Conservation (phyloP, 495 filamentous ascomycete species). For the Copromyces sp. region DNA sequence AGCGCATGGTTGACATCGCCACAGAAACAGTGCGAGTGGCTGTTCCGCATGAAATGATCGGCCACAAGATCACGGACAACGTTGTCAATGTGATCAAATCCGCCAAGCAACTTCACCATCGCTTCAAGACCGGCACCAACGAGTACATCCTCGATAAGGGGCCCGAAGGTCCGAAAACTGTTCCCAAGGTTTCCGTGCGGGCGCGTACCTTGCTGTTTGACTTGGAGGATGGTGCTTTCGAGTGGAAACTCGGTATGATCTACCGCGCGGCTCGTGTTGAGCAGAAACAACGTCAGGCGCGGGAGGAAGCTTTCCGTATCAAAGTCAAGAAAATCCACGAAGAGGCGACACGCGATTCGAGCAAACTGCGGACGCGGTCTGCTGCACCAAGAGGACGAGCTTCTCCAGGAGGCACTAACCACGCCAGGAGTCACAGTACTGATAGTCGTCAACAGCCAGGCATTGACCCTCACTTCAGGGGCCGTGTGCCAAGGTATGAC, state of each 20-base stretch:
- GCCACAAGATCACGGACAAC: slow-evolving; percentile 89
- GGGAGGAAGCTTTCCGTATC: slow-evolving; percentile 79
- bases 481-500: slow-evolving; percentile 52
- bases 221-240: slow-evolving; percentile 91
- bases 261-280: slow-evolving; percentile 82
- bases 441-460: slow-evolving; percentile 32
- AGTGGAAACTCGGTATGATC: slow-evolving; percentile 91
- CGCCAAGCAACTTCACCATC: slow-evolving; percentile 77
- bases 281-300: slow-evolving; percentile 75
- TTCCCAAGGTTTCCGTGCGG: slow-evolving; percentile 75
- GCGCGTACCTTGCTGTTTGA: slow-evolving; percentile 78
- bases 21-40: slow-evolving; percentile 79
- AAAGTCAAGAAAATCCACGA: slow-evolving; percentile 77
- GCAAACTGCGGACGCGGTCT: slow-evolving; percentile 38
- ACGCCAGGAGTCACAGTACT: slow-evolving; percentile 43
- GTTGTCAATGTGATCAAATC: slow-evolving; percentile 80
- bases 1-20: slow-evolving; percentile 75
- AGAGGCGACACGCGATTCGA: slow-evolving; percentile 43
- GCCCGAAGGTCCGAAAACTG: slow-evolving; percentile 72
- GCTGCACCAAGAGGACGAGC: slow-evolving; percentile 35
- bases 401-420: slow-evolving; percentile 18
- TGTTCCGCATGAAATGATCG: slow-evolving; percentile 87
- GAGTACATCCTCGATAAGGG: slow-evolving; percentile 77
- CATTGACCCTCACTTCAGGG: slow-evolving; percentile 16
- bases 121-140: slow-evolving; percentile 75